Percentiles rank a stretch among this genome's conserved stretches.
These are phyloP conservation scores for Vitis vinifera DNA, from an alignment of 164 flowering plant genomes.

Conservation along the genomic window DNA sequence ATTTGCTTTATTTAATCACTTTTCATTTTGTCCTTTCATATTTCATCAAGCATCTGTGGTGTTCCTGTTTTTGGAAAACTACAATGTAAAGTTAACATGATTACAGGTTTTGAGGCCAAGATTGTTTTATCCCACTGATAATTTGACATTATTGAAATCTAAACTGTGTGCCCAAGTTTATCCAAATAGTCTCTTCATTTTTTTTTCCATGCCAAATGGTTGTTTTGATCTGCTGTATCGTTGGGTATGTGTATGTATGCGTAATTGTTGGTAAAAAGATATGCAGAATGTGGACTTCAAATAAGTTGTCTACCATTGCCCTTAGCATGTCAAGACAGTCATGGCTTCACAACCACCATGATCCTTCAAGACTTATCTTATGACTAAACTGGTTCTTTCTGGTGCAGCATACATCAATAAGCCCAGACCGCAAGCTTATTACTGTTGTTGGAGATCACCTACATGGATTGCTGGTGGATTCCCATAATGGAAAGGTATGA, in stretches of 20 bases:
- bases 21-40: background rate
- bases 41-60: background rate
- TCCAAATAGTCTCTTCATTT: background rate
- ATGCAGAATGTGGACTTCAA: too few relatives aligned
- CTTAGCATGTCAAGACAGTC: background rate
- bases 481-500: slow-evolving; percentile 67
- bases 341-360: background rate
- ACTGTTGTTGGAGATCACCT: slow-evolving; percentile 67
- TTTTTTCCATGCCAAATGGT: background rate
- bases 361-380: background rate
- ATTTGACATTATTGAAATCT: background rate
- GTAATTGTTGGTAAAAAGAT: too few relatives aligned
- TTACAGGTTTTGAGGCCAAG: too few relatives aligned
- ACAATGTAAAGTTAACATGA: too few relatives aligned
- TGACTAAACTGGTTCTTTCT: background rate
- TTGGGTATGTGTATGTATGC: too few relatives aligned
- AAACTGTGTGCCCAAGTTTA: background rate
- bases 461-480: slow-evolving; percentile 62
- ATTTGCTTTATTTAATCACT: background rate
- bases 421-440: slow-evolving; percentile 64
- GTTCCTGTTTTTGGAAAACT: too few relatives aligned
- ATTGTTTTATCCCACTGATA: background rate
- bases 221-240: too few relatives aligned
- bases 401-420: slow-evolving; percentile 77
- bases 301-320: too few relatives aligned